Base-by-base conservation (phyloP, 2,329 filamentous ascomycete genomes). In the Alternaria sp. region DNA sequence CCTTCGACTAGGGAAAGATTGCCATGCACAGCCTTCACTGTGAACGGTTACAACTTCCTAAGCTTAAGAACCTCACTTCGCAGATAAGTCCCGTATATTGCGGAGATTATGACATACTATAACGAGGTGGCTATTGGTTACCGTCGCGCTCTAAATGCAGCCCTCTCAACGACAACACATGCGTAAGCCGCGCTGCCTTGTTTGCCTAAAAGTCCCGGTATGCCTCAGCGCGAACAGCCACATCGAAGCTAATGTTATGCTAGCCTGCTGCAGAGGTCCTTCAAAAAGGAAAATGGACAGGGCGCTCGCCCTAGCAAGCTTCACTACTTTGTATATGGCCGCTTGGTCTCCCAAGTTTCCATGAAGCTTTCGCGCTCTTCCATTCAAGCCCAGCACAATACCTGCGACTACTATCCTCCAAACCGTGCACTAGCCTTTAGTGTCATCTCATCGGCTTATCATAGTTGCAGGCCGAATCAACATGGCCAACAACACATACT, bases 161-260 rank as follows among this genome's bases (percentile, higher is more conserved):
- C 30, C 22, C 8, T 30, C 28, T n/a, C 3, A 18, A 34, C 47
- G 32, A 52, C 34, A 32, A 32, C 12, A 28, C 61, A 41, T 41
- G 22, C 47, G 57, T 63, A 54, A 68, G 61, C 56, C 58, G 53
- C 32, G 20, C 57, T 69, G 68, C 66, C 68, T 70, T 44, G 24
- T 70, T 65, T 68, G 64, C 64, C 66, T 68, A 20, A 3, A 12
- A 16, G 16, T 52, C 39, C 32, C 7, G 41, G 58, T 59, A 57
- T 57, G 62, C 57, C 57, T 56, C 60, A 49, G 38, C 36, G 53
- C 51, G 49, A 48, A 57, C 41, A 48, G 61, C 51, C 49, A 36
- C 55, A 48, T 54, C 41, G 43, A 61, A 56, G 59, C 57, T 64
- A 44, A 64, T 22, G 24, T 24, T 22, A 59, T 57, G 57, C 56